Conservation (phyloP, 352 stramenopile species). For the Phytophthora meadii region DNA sequence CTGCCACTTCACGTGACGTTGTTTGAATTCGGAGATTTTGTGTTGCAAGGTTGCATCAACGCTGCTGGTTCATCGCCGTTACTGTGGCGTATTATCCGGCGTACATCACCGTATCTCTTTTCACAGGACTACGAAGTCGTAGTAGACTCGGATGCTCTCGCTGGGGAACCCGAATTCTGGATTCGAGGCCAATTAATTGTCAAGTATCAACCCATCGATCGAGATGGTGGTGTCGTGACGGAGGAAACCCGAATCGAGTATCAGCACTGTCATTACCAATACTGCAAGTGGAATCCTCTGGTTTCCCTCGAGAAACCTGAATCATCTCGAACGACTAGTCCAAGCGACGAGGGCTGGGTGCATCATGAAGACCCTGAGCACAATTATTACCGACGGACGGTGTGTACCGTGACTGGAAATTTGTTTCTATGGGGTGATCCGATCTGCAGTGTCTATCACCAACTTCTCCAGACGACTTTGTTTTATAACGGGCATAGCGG, state of each 20-base stretch:
- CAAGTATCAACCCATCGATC: constrained; percentile 25
- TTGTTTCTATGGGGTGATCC: constrained; percentile 57
- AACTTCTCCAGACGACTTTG: constrained; percentile 55
- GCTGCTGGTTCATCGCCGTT: constrained; percentile 29
- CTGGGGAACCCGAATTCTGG: constrained; percentile 26
- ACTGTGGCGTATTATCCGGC: constrained; percentile 47
- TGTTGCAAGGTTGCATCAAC: constrained; percentile 48
- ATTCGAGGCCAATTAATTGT: constrained; percentile 38
- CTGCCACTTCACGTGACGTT: constrained; percentile 32
- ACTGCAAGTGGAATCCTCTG: constrained; percentile 36
- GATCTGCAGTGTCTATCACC: constrained; percentile 72
- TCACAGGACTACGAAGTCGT: constrained; percentile 23
- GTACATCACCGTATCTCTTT: constrained; percentile 14
- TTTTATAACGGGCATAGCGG: constrained; percentile 52
- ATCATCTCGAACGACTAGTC: constrained; percentile 5
- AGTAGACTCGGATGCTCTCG: constrained; percentile 1
- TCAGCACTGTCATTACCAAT: constrained; percentile 29
- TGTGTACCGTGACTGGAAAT: constrained; percentile 35
- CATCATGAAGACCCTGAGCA: constrained; percentile 24
- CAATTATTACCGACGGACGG: constrained; percentile 34
- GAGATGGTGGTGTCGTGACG: constrained; percentile 17
- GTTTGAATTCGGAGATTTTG: constrained; percentile 38
- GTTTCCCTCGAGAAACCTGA: constrained; percentile 7
- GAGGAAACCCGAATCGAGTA: constrained; percentile 37
- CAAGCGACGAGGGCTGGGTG: constrained; percentile 27